Percentiles rank a stretch among this genome's conserved stretches.
Conservation (phyloP, 2,329 filamentous ascomycete species). For the Amphichorda felina region DNA sequence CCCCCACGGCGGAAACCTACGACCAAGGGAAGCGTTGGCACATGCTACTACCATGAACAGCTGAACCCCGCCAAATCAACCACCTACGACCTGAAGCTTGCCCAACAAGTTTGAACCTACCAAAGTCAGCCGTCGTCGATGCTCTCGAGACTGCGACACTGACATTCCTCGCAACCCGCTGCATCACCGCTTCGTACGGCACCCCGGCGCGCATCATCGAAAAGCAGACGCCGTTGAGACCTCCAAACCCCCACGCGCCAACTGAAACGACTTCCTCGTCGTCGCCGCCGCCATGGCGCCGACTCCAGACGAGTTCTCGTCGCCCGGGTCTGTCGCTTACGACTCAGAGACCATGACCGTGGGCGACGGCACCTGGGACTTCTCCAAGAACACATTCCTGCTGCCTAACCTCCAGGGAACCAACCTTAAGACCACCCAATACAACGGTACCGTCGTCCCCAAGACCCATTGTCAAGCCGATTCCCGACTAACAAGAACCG, state of each 20-base stretch:
- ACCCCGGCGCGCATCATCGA: too few species aligned
- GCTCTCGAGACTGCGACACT: too few species aligned
- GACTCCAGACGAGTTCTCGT: conserved; percentile 47
- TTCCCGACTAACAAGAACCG: not conserved
- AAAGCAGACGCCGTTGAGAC: too few species aligned
- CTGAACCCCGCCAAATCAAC: too few species aligned
- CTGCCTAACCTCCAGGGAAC: conserved; percentile 65
- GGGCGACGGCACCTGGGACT: conserved; percentile 77
- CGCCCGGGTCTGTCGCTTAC: conserved; percentile 63
- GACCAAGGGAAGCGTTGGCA: too few species aligned
- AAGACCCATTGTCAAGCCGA: not conserved
- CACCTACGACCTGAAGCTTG: too few species aligned
- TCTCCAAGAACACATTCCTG: conserved; percentile 63
- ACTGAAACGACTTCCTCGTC: not conserved
- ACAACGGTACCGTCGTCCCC: conserved; percentile 52
- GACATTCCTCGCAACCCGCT: too few species aligned
- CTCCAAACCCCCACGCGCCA: conserved; percentile 1
- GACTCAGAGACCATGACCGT: conserved; percentile 63
- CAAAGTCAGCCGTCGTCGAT: too few species aligned
- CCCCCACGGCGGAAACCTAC: too few species aligned
- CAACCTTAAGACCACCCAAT: conserved; percentile 72
- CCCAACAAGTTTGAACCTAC: too few species aligned
- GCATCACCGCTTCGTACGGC: too few species aligned
- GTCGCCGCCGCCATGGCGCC: conserved; percentile 44
- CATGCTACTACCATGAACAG: too few species aligned